Percentiles rank a stretch among this genome's conserved stretches.
phyloP scores from a whole-genome alignment of 495 filamentous ascomycete species.

The Trichoderma parareesei region DNA sequence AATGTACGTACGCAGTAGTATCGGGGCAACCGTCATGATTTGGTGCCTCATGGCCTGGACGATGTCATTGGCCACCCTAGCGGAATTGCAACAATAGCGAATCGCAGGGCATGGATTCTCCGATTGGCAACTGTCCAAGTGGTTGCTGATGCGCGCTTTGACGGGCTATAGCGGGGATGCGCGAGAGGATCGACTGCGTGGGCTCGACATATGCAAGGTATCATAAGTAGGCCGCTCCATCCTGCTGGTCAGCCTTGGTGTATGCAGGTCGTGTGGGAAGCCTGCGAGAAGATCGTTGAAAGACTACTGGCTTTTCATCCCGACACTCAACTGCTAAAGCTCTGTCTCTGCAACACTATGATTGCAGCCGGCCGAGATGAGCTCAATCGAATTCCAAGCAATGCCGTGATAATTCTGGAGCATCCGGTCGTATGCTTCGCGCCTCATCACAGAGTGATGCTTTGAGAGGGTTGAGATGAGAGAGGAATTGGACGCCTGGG shows the following conservation, averaged over 20 bases:
- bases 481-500: not conserved
- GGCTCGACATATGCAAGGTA: not conserved
- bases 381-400: constrained; percentile 36
- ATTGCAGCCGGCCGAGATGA: constrained; percentile 40
- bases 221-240: not conserved
- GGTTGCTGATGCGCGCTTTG: no score
- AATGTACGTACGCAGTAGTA: not conserved
- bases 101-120: no score
- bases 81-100: not conserved
- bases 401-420: constrained; percentile 10
- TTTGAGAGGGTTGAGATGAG: not conserved
- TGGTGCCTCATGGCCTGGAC: no score
- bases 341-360: constrained; percentile 44
- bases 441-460: constrained; percentile 10
- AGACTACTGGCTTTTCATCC: not conserved
- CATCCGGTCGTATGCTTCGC: constrained; percentile 28
- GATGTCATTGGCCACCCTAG: not conserved
- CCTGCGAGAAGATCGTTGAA: no score
- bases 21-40: not conserved
- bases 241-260: no score
- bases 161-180: no score
- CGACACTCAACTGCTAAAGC: constrained; percentile 22
- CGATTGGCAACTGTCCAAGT: no score
- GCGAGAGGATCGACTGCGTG: no score
- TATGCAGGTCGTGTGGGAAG: not conserved